Conservation (phyloP, 2,329 filamentous ascomycete species). For the Dothistroma septosporum region DNA sequence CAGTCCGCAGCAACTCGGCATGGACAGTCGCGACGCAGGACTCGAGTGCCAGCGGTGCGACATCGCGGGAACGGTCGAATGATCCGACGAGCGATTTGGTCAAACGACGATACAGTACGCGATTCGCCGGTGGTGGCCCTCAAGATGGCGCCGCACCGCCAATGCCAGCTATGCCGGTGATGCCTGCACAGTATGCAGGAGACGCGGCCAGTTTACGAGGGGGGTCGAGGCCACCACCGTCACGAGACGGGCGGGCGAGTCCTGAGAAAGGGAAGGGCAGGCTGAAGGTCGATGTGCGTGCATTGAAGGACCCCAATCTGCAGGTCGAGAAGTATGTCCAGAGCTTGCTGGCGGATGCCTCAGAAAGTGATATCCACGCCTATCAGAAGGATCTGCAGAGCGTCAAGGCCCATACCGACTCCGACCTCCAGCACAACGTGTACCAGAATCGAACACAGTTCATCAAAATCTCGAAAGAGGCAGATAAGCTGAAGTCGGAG, state of each 20-base stretch:
- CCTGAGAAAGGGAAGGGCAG: constrained; percentile 35
- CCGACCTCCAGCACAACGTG: constrained; percentile 88
- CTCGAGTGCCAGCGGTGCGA: constrained; percentile 19
- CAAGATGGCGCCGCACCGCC: constrained; percentile 62
- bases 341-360: constrained; percentile 71
- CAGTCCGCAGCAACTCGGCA: constrained; percentile 23
- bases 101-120: constrained; percentile 88
- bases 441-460: constrained; percentile 94
- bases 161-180: constrained; percentile 58
- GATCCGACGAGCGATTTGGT: constrained; percentile 72
- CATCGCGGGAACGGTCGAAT: constrained; percentile 41
- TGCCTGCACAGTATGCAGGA: constrained; percentile 54
- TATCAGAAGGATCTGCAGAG: constrained; percentile 73
- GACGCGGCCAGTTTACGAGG: constrained; percentile 1
- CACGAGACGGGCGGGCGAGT: constrained; percentile 35
- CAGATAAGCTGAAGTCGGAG: constrained; percentile 92
- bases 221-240: constrained; percentile 15
- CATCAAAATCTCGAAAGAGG: constrained; percentile 98
- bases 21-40: constrained; percentile 20
- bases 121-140: constrained; percentile 66
- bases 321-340: constrained; percentile 66
- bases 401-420: constrained; percentile 71
- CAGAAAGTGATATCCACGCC: constrained; percentile 78
- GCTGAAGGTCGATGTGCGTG: constrained; percentile 69
- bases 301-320: constrained; percentile 73